Evolutionary conservation across 257 asterid species (phyloP), one percentile per base, ranked within the genome.

Genomic region (Salvia miltiorrhiza): DNA sequence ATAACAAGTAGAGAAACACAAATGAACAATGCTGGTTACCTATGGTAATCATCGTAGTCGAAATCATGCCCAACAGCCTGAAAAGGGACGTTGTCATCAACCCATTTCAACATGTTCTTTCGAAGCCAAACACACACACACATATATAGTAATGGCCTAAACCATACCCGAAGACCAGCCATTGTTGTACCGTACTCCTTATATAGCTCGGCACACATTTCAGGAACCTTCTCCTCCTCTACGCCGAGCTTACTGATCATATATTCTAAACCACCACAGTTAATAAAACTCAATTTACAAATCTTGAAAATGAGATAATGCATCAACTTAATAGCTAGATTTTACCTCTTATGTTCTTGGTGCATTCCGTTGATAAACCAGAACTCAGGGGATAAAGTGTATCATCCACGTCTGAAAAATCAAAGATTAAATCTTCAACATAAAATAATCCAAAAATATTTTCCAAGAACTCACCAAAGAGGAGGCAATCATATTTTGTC

Each of bases 121-220:
- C 9, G 40, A 41, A 65, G 47, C 17, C 72, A 49, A 50, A 17
- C 13, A 37, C 65, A 16, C 32, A n/a, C 5, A 3, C 30, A 30
- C 58, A 24, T 32, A 52, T 9, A 2, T 0, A 23, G 3, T 13
- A 26, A 53, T 5, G 17, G 55, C 66, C 13, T 40, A 40, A 28
- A 49, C 52, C 68, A 54, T 80, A 92, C 98, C 87, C 77, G 84
- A 55, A 90, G 90, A 78, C 98, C 97, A 60, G 98, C 96, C 98
- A 93, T 90, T 23, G 98, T 93, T 0, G 97, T 93, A 37, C 97
- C 98, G 32, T 90, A 88, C 24, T 87, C 96, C 90, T 86, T 90
- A 73, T 93, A 90, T 30, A 93, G 82, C 21, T 81, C 79, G 47
- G 77, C 74, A 77, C 90, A 81, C 97, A 85, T 77, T 69, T 43